Base-by-base conservation (phyloP, 495 filamentous ascomycete genomes). In the Lasiosphaeriaceae sp. region DNA sequence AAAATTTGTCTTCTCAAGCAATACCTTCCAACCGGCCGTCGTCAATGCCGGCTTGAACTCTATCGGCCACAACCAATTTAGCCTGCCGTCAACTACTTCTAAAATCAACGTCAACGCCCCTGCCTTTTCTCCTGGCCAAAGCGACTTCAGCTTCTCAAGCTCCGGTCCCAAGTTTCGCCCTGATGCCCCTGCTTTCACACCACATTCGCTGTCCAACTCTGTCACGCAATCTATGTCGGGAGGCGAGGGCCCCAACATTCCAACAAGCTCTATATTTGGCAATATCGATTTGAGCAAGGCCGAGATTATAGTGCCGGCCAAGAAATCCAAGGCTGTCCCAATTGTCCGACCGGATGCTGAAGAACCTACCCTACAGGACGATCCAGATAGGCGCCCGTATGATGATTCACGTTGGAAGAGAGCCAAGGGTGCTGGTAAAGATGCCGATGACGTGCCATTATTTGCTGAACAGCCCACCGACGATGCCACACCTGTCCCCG, bases 321-420 rank as follows among this genome's bases (percentile, higher is more conserved):
- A 88, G 73, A 81, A 83, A 52, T 88, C 86, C 4, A 96, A 90
- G 70, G 89, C 89, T 24, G 80, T 96, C 55, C 90, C 91, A 2
- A 94, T 96, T 50, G 73, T 92, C 14, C 79, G 78, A 17, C 90
- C 92, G 11, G 79, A 86, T 56, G 81, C 63, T 73, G 9, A 72
- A 21, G 59, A 74, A 11, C 37, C 58, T 19, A 37, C 71, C 3
- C 59, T 73, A 29, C 68, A 78, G 26, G 76, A 85, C n/a, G 74
- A 74, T 19, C 68, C 80, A 1, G 75, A 77, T 48, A 75, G 86
- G 12, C 80, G 80, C 31, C 65, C 76, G 16, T 74, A 69, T 2
- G 82, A 84, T 62, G 78, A 82, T 54, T 77, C 76, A 47, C 84
- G 90, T 19, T 74, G 86, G 61, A 96, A 95, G 80, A 82, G 89